Evolutionary conservation across 208 protist species (phyloP), one percentile per base, ranked within the genome.

Genomic region (Trypanosoma conorhini): DNA sequence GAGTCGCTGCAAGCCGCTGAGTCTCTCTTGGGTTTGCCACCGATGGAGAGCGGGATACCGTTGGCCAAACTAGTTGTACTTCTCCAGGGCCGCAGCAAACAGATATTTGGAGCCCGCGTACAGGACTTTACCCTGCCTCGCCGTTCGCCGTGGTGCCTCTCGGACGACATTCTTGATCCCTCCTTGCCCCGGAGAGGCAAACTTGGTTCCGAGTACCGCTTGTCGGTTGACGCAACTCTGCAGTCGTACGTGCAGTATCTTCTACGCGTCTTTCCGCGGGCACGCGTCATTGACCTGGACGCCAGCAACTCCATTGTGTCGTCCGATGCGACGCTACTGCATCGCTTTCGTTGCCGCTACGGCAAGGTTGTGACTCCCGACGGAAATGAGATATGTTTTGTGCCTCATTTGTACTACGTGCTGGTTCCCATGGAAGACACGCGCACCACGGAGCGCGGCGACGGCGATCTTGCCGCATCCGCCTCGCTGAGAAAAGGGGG

Each of bases 301-400:
- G 84, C 91, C 22, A 85, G 71, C 61, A 78, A 90, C 62, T 26
- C 67, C 21, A 60, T 58, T 9, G 82, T 84, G 30, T 82, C 78
- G 38, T 76, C 80, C 1, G 84, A 96, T 77, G 67, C 76, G 19
- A 80, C 87, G 31, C 82, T 94, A 24, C 69, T 92, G n/a, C 79
- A 85, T 55, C 87, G 91, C 5, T 73, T 94, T 51, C 74, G 75
- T 22, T 96, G 91, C 69, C 91, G 91, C 1, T 93, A 96, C 72
- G 91, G 88, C 21, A 96, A 94, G 72, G 80, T 92, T 38, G 77
- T 81, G 19, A 62, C 62, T 22, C 72, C 82, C n/a, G 71, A 64
- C 7, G 74, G 74, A 28, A 60, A 51, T 31, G 72, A 67, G 38
- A 62, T 63, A 38, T 24, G 35, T 38, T 77, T 77, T 66, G 42